These are phyloP conservation scores for Nelumbo lutea DNA, from an alignment of 164 flowering plant genomes.

Conservation along the genomic window DNA sequence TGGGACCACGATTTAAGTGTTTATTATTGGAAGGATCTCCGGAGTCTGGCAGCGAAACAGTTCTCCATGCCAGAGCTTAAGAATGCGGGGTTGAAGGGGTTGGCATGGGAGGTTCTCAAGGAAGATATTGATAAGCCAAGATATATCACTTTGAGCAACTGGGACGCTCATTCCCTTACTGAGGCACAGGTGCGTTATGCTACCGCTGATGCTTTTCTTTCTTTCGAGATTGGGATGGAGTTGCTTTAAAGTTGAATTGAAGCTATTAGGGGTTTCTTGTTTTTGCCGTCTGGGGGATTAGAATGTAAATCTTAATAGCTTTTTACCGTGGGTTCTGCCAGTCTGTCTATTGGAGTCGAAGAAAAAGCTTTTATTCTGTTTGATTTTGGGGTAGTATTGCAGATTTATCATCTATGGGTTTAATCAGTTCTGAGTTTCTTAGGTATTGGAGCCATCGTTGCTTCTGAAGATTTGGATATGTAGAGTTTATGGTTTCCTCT, in stretches of 20 bases:
- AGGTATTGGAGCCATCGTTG: too few relatives aligned
- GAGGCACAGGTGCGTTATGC: conserved; percentile 2
- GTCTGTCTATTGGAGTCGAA: too few relatives aligned
- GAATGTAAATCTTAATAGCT: too few relatives aligned
- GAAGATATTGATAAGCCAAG: conserved; percentile 16
- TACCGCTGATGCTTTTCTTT: conserved; percentile 3
- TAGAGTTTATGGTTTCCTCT: too few relatives aligned
- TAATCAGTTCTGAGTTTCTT: too few relatives aligned
- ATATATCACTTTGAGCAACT: conserved; percentile 22
- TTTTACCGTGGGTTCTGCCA: too few relatives aligned
- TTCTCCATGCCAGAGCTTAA: conserved; percentile 3
- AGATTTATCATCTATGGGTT: too few relatives aligned
- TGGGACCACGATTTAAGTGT: conserved; percentile 14
- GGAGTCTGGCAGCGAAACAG: conserved; percentile 15
- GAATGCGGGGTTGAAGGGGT: conserved; percentile 18
- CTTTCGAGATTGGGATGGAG: conserved; percentile 5
- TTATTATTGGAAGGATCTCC: conserved; percentile 14
- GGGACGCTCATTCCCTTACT: conserved; percentile 18
- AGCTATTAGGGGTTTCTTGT: too few relatives aligned
- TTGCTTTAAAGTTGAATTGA: neutral
- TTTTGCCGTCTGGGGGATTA: too few relatives aligned
- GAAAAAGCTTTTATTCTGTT: too few relatives aligned
- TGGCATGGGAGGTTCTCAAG: conserved; percentile 20
- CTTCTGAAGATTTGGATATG: too few relatives aligned
- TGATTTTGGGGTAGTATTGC: too few relatives aligned